phyloP scores from a whole-genome alignment of 768 basidiomycete genomes.

The Hemileccinum rubropunctum region DNA sequence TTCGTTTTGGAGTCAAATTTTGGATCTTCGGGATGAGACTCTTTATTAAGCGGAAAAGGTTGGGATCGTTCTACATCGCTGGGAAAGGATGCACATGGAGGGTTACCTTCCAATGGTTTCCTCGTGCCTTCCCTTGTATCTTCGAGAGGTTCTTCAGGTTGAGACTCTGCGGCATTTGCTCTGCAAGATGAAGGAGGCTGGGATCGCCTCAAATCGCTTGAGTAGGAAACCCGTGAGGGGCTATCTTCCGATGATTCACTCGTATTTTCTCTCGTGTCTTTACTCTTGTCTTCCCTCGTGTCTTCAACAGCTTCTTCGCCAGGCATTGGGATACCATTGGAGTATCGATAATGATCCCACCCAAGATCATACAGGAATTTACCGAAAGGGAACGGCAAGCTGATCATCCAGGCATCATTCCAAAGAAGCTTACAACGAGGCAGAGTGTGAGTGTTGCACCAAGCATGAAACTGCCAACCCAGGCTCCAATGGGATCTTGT shows the following conservation, averaged over 20 bases:
- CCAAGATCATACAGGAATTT: slow-evolving; percentile 68
- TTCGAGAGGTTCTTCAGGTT: background rate
- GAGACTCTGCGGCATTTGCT: background rate
- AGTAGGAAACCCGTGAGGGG: background rate
- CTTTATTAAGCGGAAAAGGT: background rate
- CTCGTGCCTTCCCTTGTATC: no score
- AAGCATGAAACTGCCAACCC: slow-evolving; percentile 69
- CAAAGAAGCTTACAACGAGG: slow-evolving; percentile 72
- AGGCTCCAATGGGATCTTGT: slow-evolving; percentile 69
- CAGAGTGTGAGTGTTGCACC: slow-evolving; percentile 63
- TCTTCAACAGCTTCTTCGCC: background rate
- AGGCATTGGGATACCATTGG: slow-evolving; percentile 18
- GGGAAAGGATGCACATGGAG: no score
- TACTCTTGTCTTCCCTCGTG: no score
- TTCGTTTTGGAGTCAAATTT: background rate
- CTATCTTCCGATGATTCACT: background rate
- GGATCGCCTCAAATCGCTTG: no score
- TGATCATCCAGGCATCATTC: slow-evolving; percentile 84
- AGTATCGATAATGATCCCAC: slow-evolving; percentile 54
- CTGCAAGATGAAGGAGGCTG: slow-evolving; percentile 4
- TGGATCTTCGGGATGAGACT: background rate
- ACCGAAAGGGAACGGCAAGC: slow-evolving; percentile 70
- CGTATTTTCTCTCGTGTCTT: no score
- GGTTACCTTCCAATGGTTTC: background rate
- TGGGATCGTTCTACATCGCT: background rate